Percentiles rank a stretch among this genome's conserved stretches.
Evolutionary conservation across 495 filamentous ascomycete species (phyloP).

Genomic region (Usnea hakonensis): DNA sequence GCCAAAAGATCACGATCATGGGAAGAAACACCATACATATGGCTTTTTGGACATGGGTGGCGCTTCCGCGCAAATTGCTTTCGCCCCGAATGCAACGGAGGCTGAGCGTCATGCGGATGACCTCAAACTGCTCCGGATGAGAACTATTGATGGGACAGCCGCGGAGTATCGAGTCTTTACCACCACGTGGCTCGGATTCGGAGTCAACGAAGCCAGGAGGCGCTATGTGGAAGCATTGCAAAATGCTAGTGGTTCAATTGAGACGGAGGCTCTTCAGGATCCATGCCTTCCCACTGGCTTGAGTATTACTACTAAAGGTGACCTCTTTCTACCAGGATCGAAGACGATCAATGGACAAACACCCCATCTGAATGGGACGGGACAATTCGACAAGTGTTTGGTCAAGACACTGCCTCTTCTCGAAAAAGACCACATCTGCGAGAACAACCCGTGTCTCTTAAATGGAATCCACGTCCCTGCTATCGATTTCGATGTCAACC

Average conservation of each 20-base stretch:
- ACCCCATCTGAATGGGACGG: slow-evolving; percentile 66
- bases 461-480: slow-evolving; percentile 86
- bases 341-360: slow-evolving; percentile 49
- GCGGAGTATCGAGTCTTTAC: slow-evolving; percentile 86
- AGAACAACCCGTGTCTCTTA: slow-evolving; percentile 77
- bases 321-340: slow-evolving; percentile 33
- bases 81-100: slow-evolving; percentile 90
- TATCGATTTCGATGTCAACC: slow-evolving; percentile 96
- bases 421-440: slow-evolving; percentile 80
- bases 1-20: slow-evolving; percentile 64
- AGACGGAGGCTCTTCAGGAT: slow-evolving; percentile 67
- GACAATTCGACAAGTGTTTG: slow-evolving; percentile 78
- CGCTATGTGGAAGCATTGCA: slow-evolving; percentile 69
- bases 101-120: slow-evolving; percentile 84
- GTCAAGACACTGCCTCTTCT: slow-evolving; percentile 74
- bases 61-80: slow-evolving; percentile 94
- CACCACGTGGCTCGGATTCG: slow-evolving; percentile 94
- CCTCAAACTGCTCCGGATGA: slow-evolving; percentile 73
- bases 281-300: slow-evolving; percentile 82
- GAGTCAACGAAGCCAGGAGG: slow-evolving; percentile 80
- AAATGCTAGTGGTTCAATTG: slow-evolving; percentile 45
- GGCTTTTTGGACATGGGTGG: slow-evolving; percentile 98
- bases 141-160: slow-evolving; percentile 66
- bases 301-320: slow-evolving; percentile 47
- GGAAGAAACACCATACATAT: slow-evolving; percentile 90